Conservation (phyloP, 2,329 filamentous ascomycete species). For the Aureobasidium sp. region DNA sequence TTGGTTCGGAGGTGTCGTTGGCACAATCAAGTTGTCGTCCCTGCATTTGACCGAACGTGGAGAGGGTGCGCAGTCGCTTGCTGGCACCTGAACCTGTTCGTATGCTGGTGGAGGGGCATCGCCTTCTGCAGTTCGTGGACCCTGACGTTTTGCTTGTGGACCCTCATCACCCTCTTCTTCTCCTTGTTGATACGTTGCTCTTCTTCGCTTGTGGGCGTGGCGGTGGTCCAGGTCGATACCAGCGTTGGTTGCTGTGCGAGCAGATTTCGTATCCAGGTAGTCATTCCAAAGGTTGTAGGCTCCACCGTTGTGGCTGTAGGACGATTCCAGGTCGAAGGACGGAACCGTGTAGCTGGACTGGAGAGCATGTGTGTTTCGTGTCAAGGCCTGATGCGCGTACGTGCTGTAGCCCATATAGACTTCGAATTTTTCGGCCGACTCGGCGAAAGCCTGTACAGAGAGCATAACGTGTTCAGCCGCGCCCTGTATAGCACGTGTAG, state of each 20-base stretch:
- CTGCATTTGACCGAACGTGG: neutral
- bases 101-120: neutral
- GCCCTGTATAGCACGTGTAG: neutral
- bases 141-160: neutral
- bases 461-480: constrained; percentile 2
- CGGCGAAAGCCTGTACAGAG: neutral
- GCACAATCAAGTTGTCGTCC: neutral
- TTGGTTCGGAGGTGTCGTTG: neutral
- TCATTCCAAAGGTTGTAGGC: neutral
- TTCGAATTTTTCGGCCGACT: neutral
- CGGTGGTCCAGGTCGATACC: neutral
- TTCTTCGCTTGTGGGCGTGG: neutral
- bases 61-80: neutral
- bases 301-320: constrained; percentile 8
- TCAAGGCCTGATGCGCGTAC: neutral
- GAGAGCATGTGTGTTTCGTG: neutral
- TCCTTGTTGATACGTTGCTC: neutral
- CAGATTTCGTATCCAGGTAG: neutral
- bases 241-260: neutral
- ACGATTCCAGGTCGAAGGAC: neutral
- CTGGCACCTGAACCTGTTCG: neutral
- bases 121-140: neutral
- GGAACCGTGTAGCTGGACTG: neutral
- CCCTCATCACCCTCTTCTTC: neutral
- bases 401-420: constrained; percentile 7